Percentiles rank a stretch among this genome's conserved stretches.
These are phyloP conservation scores for Trichophyton benhamiae DNA, from an alignment of 2,329 filamentous ascomycete genomes.

Conservation along the genomic window DNA sequence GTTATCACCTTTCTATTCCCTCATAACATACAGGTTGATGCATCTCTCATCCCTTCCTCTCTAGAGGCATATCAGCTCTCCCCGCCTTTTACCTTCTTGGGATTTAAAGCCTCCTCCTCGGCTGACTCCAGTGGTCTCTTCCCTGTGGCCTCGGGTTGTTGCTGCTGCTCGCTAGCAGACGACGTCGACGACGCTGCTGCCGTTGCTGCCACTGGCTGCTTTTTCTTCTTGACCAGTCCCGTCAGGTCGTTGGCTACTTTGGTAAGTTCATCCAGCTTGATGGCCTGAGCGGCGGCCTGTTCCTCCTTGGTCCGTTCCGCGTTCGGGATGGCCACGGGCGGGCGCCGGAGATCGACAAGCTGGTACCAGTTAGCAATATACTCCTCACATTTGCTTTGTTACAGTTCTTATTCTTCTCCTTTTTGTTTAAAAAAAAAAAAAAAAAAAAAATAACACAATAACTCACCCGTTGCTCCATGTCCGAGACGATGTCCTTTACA, in stretches of 20 bases:
- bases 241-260: constrained; percentile 48
- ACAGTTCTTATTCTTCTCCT: neutral
- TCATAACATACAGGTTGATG: neutral
- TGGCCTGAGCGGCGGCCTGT: constrained; percentile 23
- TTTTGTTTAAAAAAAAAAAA: neutral
- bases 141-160: neutral
- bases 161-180: neutral
- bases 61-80: neutral
- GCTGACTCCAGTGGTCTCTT: constrained; percentile 1
- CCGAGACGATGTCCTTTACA: constrained; percentile 48
- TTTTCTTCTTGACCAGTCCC: constrained; percentile 43
- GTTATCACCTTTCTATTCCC: neutral
- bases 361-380: constrained; percentile 16
- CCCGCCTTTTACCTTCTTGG: neutral
- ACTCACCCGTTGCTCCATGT: constrained; percentile 48
- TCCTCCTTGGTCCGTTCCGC: constrained; percentile 23
- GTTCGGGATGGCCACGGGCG: constrained; percentile 39
- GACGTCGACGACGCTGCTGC: neutral
- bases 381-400: no score
- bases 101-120: neutral
- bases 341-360: constrained; percentile 45
- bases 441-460: neutral
- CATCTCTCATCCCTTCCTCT: neutral
- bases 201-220: neutral
- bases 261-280: constrained; percentile 38